Percentiles rank a stretch among this genome's conserved stretches.
Evolutionary conservation across 305 asterid genomes (phyloP).

Genomic region (Stenogyne calaminthoides): DNA sequence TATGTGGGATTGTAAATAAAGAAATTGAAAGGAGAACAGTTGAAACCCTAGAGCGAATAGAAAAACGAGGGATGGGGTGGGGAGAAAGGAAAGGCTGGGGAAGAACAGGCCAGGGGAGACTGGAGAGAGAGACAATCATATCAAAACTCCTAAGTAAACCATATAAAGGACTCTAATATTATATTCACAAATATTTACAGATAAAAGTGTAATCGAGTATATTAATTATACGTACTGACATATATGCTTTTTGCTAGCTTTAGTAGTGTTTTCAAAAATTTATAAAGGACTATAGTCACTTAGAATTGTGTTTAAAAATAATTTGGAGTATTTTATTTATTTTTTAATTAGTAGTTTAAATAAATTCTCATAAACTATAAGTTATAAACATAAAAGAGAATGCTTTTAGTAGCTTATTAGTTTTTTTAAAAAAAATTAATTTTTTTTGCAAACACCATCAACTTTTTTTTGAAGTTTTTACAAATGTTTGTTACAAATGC

Average conservation of each 20-base stretch:
- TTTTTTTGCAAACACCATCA: too few species aligned
- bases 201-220: slow-evolving; percentile 10
- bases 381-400: too few species aligned
- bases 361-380: too few species aligned
- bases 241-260: slow-evolving; percentile 9
- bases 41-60: slow-evolving; percentile 69
- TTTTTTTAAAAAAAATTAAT: too few species aligned
- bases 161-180: slow-evolving; percentile 32
- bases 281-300: too few species aligned
- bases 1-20: slow-evolving; percentile 19
- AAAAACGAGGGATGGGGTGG: slow-evolving; percentile 56
- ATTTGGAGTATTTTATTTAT: too few species aligned
- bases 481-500: too few species aligned
- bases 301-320: too few species aligned
- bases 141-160: slow-evolving; percentile 40
- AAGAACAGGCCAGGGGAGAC: slow-evolving; percentile 38
- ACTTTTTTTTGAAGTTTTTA: too few species aligned
- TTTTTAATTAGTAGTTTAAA: too few species aligned
- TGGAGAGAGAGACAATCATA: slow-evolving; percentile 29
- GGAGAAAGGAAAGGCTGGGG: slow-evolving; percentile 47
- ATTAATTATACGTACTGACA: not conserved
- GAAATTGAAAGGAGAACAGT: slow-evolving; percentile 38
- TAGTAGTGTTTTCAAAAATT: too few species aligned
- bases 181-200: slow-evolving; percentile 33
- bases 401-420: too few species aligned